Evolutionary conservation across 306 rosid species (phyloP).

Genomic region (Chamaecrista fasciculata): DNA sequence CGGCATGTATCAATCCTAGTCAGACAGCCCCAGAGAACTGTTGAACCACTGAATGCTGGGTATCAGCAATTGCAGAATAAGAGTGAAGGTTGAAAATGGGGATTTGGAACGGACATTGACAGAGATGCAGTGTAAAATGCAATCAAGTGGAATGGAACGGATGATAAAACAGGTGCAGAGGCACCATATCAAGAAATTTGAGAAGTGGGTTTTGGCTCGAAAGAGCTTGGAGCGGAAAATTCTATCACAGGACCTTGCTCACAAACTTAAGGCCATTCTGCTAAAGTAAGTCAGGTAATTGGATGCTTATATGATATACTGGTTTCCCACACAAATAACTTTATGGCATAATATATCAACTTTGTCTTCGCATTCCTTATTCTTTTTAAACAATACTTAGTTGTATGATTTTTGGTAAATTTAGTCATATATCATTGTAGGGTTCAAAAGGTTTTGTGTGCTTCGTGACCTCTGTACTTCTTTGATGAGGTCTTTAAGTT

Average conservation of each 20-base stretch:
- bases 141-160: conserved; percentile 84
- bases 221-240: conserved; percentile 61
- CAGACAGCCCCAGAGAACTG: conserved; percentile 29
- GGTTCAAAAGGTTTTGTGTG: too few relatives aligned
- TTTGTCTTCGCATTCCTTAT: not conserved
- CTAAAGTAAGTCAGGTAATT: conserved; percentile 84
- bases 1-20: conserved; percentile 42
- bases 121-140: conserved; percentile 74
- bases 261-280: conserved; percentile 73
- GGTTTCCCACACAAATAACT: not conserved
- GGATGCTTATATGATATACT: not conserved
- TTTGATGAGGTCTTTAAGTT: too few relatives aligned
- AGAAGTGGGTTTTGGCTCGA: conserved; percentile 75
- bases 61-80: conserved; percentile 45
- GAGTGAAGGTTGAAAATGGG: conserved; percentile 66
- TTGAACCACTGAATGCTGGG: conserved; percentile 30
- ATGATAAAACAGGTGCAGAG: conserved; percentile 62
- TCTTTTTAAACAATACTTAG: not conserved
- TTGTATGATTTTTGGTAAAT: not conserved
- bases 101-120: conserved; percentile 62
- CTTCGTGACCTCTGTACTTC: too few relatives aligned
- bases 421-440: too few relatives aligned
- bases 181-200: conserved; percentile 83
- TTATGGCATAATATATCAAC: not conserved
- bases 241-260: conserved; percentile 68